phyloP scores from a whole-genome alignment of 1,284 basidiomycete genomes.

The Leccinum subrobustum region DNA sequence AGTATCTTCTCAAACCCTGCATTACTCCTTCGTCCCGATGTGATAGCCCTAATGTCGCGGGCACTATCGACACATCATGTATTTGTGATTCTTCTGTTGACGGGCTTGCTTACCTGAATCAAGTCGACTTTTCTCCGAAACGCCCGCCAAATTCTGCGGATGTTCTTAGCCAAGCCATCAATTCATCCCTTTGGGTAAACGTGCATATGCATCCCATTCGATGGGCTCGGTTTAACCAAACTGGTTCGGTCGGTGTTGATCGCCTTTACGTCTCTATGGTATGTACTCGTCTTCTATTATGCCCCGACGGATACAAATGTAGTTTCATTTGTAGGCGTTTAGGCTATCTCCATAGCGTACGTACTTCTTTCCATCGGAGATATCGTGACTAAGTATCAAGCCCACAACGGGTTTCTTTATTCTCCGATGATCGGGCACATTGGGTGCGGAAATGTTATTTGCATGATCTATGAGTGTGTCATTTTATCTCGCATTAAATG shows the following conservation, averaged over 20 bases:
- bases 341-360: constrained; percentile 22
- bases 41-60: constrained; percentile 12
- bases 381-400: constrained; percentile 7
- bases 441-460: constrained; percentile 15
- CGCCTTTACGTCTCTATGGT: constrained; percentile 15
- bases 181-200: constrained; percentile 1
- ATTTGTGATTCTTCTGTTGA: background rate
- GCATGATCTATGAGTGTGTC: constrained; percentile 15
- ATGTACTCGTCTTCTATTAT: constrained; percentile 11
- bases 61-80: background rate
- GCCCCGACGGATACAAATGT: constrained; percentile 1
- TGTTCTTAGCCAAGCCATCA: constrained; percentile 1
- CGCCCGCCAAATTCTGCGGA: constrained; percentile 6
- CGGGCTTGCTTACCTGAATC: constrained; percentile 3
- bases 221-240: background rate
- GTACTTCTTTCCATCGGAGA: constrained; percentile 19
- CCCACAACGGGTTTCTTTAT: constrained; percentile 19
- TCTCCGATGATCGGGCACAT: constrained; percentile 23
- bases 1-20: constrained; percentile 3
- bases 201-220: constrained; percentile 1
- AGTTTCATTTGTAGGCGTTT: constrained; percentile 8
- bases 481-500: constrained; percentile 24
- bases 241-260: constrained; percentile 7
- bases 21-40: constrained; percentile 18
- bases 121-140: constrained; percentile 7